Evolutionary conservation across 768 basidiomycete genomes (phyloP), one percentile per base, ranked within the genome.

Genomic region (Tricholoma bakamatsutake): DNA sequence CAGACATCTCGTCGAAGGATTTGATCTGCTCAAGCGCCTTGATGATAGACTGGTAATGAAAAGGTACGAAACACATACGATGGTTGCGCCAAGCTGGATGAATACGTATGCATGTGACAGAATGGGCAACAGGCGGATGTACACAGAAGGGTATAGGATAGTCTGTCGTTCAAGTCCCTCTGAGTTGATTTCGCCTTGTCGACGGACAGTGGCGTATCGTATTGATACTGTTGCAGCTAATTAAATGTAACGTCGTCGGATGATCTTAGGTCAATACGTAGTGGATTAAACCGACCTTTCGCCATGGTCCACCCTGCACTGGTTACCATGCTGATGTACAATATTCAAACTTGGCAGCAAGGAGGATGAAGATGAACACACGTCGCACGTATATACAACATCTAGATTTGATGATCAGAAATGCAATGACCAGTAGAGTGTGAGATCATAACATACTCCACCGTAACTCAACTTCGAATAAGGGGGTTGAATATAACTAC

Each of bases 401-500:
- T 88, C 87, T 88, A 61, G 13, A 37, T 33, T 7, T 17, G 12
- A 17, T 35, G 18, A 18, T 33, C 12, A 46, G 5, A 21, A n/a
- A 10, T 42, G 52, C 24, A 58, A 35, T 40, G 12, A 13, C 40
- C 10, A 4, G 18, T 18, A 33, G 21, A 50, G 45, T 43, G 43
- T 15, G 45, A 28, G 5, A 54, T 21, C 37, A 18, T 4, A 17
- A 77, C 82, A 62, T 64, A 88, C 87, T 2, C 88, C 87, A 51
- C 85, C 85, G 58, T 88, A 90, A 59, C 85, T 86, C 24, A 90
- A 69, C 64, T 89, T 91, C 1, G 83, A 77, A 62, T 90, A 88
- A 31, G 81, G 82, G 15, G 88, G 87, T 58, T 77, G 73, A 24
- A 83, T 61, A 61, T 91, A 92, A 56, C 69, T 66, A 2, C 87